Percentiles rank a stretch among this genome's conserved stretches.
These are phyloP conservation scores for Fraxinus americana DNA, from an alignment of 257 asterid species.

Conservation along the genomic window DNA sequence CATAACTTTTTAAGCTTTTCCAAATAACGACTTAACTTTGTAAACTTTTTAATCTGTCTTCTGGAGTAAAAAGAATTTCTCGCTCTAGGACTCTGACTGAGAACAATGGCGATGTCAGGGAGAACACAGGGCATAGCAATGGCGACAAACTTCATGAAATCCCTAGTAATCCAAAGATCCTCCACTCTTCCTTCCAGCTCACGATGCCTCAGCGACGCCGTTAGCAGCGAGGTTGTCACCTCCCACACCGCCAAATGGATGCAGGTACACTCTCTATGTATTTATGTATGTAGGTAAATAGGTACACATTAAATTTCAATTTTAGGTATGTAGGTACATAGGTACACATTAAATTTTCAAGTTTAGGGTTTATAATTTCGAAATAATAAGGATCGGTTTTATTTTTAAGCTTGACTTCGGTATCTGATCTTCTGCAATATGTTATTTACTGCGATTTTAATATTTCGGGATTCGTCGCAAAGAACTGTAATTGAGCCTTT, in stretches of 20 bases:
- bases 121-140: slow-evolving; percentile 16
- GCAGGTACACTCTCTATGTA: slow-evolving; percentile 27
- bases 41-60: not conserved
- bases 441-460: not conserved
- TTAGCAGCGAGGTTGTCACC: slow-evolving; percentile 27
- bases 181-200: slow-evolving; percentile 20
- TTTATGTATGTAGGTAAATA: not conserved
- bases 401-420: not conserved
- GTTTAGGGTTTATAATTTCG: not conserved
- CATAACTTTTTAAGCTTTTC: too few species aligned
- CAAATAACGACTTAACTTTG: too few species aligned
- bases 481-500: not conserved
- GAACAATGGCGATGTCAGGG: slow-evolving; percentile 21
- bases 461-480: not conserved
- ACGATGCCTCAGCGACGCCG: slow-evolving; percentile 22
- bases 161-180: not conserved
- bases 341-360: not conserved
- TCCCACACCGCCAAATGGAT: slow-evolving; percentile 34
- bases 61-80: not conserved
- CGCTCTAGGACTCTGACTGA: not conserved
- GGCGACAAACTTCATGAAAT: slow-evolving; percentile 24
- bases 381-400: not conserved
- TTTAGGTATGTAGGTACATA: not conserved
- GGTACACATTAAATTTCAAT: not conserved
- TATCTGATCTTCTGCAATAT: not conserved